Percentiles rank a stretch among this genome's conserved stretches.
phyloP scores from a whole-genome alignment of 306 rosid species.

The Cucurbita pepo region DNA sequence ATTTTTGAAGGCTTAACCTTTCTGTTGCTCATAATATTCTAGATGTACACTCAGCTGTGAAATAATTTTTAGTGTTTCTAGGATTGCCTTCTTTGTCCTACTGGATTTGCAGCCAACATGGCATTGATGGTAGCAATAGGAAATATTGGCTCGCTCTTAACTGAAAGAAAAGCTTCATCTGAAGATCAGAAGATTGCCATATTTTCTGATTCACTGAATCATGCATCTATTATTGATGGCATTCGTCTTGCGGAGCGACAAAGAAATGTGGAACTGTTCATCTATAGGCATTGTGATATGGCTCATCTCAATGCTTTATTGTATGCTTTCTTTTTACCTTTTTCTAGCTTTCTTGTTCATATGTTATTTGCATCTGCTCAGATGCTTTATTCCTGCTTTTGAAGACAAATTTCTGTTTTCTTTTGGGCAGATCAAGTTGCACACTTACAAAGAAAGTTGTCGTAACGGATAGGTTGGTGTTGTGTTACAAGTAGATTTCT shows the following conservation, averaged over 20 bases:
- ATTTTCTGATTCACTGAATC: constrained; percentile 78
- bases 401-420: constrained; percentile 8
- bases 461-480: constrained; percentile 73
- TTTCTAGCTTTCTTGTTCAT: not conserved
- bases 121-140: constrained; percentile 83
- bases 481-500: not conserved
- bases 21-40: not conserved
- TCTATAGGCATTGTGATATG: constrained; percentile 89
- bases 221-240: constrained; percentile 92
- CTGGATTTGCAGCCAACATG: constrained; percentile 99
- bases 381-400: not conserved
- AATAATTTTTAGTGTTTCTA: constrained; percentile 27
- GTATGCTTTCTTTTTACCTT: constrained; percentile 44
- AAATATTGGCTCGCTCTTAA: constrained; percentile 59
- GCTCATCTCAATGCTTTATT: constrained; percentile 58
- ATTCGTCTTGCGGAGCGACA: constrained; percentile 77
- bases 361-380: not conserved
- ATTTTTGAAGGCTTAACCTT: not conserved
- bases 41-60: not conserved
- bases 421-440: constrained; percentile 55
- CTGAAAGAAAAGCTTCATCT: constrained; percentile 31
- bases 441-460: constrained; percentile 60
- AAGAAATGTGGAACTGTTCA: constrained; percentile 44
- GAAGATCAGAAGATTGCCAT: constrained; percentile 59
- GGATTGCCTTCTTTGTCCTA: constrained; percentile 99